phyloP scores from a whole-genome alignment of 2,329 filamentous ascomycete genomes.

The Penicillium brevicompactum region DNA sequence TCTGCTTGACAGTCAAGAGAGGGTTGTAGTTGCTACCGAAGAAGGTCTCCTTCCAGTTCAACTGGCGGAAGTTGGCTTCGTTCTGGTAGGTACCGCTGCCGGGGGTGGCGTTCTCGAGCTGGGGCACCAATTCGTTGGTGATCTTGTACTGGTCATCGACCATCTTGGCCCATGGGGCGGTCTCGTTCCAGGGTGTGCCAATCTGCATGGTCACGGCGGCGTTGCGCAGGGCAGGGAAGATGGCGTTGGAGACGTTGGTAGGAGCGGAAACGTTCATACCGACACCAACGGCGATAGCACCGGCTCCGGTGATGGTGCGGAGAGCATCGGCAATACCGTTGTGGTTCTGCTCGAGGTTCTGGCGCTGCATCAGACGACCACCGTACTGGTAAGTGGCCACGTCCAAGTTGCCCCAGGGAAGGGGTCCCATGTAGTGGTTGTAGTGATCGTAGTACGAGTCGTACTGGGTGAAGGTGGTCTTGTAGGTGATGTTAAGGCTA shows the following conservation, averaged over 20 bases:
- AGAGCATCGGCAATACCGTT: constrained; percentile 32
- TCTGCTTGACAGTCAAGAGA: constrained; percentile 41
- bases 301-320: constrained; percentile 37
- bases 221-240: constrained; percentile 44
- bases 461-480: constrained; percentile 30
- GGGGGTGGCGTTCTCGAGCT: constrained; percentile 43
- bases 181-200: constrained; percentile 40
- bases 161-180: constrained; percentile 40
- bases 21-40: constrained; percentile 45
- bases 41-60: constrained; percentile 44
- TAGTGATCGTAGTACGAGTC: constrained; percentile 39
- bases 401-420: constrained; percentile 31
- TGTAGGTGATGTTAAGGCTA: constrained; percentile 36
- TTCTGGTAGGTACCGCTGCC: constrained; percentile 46
- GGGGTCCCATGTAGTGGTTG: constrained; percentile 33
- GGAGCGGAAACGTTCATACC: constrained; percentile 42
- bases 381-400: constrained; percentile 33
- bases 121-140: constrained; percentile 43
- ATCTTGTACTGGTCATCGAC: constrained; percentile 39
- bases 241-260: constrained; percentile 41
- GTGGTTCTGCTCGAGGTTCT: constrained; percentile 33
- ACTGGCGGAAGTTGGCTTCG: constrained; percentile 46
- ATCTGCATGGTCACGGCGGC: constrained; percentile 41
- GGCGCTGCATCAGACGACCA: constrained; percentile 39
- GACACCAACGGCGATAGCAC: constrained; percentile 41